phyloP scores from a whole-genome alignment of 2,329 filamentous ascomycete species.

The Clonostachys rosea region DNA sequence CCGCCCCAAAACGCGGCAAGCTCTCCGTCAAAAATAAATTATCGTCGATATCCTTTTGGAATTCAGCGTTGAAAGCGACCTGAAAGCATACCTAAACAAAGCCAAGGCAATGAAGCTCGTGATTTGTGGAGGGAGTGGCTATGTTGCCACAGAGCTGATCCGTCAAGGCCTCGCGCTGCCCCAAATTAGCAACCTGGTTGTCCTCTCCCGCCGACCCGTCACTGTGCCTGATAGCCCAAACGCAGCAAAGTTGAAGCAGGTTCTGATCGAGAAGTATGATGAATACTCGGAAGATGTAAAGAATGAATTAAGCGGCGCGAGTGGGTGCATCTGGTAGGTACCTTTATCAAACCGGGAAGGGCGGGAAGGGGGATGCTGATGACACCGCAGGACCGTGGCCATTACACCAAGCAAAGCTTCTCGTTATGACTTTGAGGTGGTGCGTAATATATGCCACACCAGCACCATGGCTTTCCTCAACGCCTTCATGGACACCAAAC shows the following conservation, averaged over 20 bases:
- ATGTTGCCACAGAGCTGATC: conserved; percentile 30
- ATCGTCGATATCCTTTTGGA: no score
- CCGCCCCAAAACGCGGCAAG: no score
- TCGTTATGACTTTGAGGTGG: conserved; percentile 22
- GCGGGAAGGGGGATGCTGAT: background rate
- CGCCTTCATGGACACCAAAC: conserved; percentile 20
- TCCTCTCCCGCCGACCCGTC: conserved; percentile 27
- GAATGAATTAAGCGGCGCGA: conserved; percentile 29
- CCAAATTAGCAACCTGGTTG: conserved; percentile 30
- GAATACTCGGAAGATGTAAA: conserved; percentile 32
- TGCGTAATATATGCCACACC: conserved; percentile 32
- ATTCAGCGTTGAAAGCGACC: no score
- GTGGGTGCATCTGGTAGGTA: conserved; percentile 34
- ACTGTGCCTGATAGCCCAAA: conserved; percentile 16
- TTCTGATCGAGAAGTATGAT: conserved; percentile 31
- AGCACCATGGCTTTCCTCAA: conserved; percentile 21
- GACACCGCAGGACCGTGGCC: conserved; percentile 27
- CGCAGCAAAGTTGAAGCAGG: conserved; percentile 27
- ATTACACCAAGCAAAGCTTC: conserved; percentile 29
- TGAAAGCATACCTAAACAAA: no score
- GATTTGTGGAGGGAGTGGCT: conserved; percentile 34
- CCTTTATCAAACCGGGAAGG: background rate
- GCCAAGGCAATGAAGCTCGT: conserved; percentile 33
- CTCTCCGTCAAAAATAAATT: no score
- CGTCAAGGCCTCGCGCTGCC: conserved; percentile 27